Base-by-base conservation (phyloP, 306 rosid genomes). In the Rosa chinensis region DNA sequence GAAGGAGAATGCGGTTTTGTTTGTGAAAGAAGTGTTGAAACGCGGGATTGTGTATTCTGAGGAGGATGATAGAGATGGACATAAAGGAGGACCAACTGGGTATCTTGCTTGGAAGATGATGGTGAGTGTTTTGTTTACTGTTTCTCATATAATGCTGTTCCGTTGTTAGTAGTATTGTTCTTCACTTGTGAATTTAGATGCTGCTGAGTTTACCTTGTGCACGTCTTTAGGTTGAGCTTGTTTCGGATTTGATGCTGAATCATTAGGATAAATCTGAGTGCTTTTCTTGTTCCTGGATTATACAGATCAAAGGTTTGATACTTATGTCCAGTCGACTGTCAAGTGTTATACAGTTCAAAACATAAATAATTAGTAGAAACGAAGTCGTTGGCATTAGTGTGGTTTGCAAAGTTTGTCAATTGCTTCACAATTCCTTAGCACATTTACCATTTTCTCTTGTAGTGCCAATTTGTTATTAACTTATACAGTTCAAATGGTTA, bases 41-140 rank as follows among this genome's bases (percentile, higher is more conserved):
- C 92, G 98, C 4, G 84, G 93, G 37, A 86, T 92, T 83, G 82
- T 86, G 10, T 80, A 70, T 75, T 73, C 79, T 20, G 87, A 77
- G 37, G 86, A 80, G 55, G 93, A 84, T 28, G 87, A 78, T 76
- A 72, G 83, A 21, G 88, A 89, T 40, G 95, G 91, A 23, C 89
- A 84, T 62, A 92, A 90, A 79, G 99, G 97, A 76, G 99, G 98
- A 43, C 96, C 97, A 53, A 92, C 97, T 18, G 99, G 99, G 10
- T 95, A 91, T 86, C 97, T 95, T 81, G 98, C 97, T 85, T 95
- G 99, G 99, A 95, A 92, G 85, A 95, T 95, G 99, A 92, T 92
- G 99, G 99, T 95, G 85, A 77, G 84, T 79, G 28, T 59, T 35
- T 70, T 55, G 28, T 66, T n/a, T n/a, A 20, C n/a, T 40, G 6